Evolutionary conservation across 192 early-diverging fungal species (phyloP), one percentile per base, ranked within the genome.

Genomic region (Umbelopsis sp.): DNA sequence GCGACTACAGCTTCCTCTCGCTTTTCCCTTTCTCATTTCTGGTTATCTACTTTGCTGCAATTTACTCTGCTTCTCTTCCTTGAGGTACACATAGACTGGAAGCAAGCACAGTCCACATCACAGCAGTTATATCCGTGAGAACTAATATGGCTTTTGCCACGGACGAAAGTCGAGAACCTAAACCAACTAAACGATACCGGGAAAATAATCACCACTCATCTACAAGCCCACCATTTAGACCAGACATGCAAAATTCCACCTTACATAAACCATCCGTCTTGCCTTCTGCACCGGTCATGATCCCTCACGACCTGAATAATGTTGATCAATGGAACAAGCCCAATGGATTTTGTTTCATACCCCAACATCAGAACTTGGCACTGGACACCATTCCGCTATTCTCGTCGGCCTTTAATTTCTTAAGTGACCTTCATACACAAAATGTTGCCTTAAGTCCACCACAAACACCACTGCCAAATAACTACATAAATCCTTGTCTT

Each of bases 71-170:
- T 10, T 12, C 16, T 35, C 15, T 35, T 18, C 6, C 11, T n/a
- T 61, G 27, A 35, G 2, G 27, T 16, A 27, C 4, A 35, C 25
- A 35, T 25, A 61, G 11, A 61, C 11, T 33, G 0, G 7, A 35
- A 27, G 27, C 27, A 53, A 23, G 11, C 16, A 4, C 25, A 18
- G 2, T 18, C 55, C 33, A 15, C 18, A 25, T 35, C 1, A 61
- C 25, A 41, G 37, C 37, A 6, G 37, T 41, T 41, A 61, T 37
- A 61, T 61, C 11, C 55, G 55, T 61, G 55, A 61, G 55, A 61
- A 61, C 18, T 61, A 61, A 16, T 61, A 61, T 61, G 55, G 55
- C 55, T 12, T 61, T 61, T n/a, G 55, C 55, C 55, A 61, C 55
- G 27, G 55, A 61, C 13, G 55, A 61, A 27, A 61, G 55, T 61